Evolutionary conservation across 768 basidiomycete genomes (phyloP).

Genomic region (Hysterangium stoloniferum): DNA sequence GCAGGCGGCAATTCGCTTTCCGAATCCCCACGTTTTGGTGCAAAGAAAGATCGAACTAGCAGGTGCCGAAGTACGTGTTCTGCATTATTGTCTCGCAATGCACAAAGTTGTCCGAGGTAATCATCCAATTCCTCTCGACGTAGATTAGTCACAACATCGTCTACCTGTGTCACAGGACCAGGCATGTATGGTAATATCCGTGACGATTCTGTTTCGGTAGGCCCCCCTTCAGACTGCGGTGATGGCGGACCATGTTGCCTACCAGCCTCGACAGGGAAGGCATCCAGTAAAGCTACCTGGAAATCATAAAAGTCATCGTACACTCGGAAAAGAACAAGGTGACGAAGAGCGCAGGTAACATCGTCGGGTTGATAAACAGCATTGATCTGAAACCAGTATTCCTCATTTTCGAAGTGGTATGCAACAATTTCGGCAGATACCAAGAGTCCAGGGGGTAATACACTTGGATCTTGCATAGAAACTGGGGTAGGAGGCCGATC

Average conservation of each 20-base stretch:
- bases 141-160: slow-evolving; percentile 73
- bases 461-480: slow-evolving; percentile 27
- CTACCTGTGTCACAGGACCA: slow-evolving; percentile 79
- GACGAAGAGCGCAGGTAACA: slow-evolving; percentile 49
- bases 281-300: slow-evolving; percentile 80
- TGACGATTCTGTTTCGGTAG: slow-evolving; percentile 25
- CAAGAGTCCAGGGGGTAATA: slow-evolving; percentile 77
- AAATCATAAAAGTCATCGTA: slow-evolving; percentile 99
- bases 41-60: slow-evolving; percentile 76
- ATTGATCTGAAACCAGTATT: slow-evolving; percentile 96
- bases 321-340: slow-evolving; percentile 84
- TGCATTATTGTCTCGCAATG: slow-evolving; percentile 55
- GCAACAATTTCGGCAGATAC: slow-evolving; percentile 85
- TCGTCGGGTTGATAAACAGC: slow-evolving; percentile 82
- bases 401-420: slow-evolving; percentile 94
- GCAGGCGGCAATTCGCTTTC: slow-evolving; percentile 55
- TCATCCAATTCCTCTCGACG: slow-evolving; percentile 80
- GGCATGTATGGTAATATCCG: slow-evolving; percentile 97
- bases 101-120: slow-evolving; percentile 77
- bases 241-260: slow-evolving; percentile 36
- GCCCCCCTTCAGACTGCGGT: slow-evolving; percentile 26
- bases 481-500: slow-evolving; percentile 16
- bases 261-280: slow-evolving; percentile 89
- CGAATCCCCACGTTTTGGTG: slow-evolving; percentile 80
- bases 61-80: slow-evolving; percentile 76